Conservation (phyloP, 495 filamentous ascomycete genomes). For the Xylaria palmicola region DNA sequence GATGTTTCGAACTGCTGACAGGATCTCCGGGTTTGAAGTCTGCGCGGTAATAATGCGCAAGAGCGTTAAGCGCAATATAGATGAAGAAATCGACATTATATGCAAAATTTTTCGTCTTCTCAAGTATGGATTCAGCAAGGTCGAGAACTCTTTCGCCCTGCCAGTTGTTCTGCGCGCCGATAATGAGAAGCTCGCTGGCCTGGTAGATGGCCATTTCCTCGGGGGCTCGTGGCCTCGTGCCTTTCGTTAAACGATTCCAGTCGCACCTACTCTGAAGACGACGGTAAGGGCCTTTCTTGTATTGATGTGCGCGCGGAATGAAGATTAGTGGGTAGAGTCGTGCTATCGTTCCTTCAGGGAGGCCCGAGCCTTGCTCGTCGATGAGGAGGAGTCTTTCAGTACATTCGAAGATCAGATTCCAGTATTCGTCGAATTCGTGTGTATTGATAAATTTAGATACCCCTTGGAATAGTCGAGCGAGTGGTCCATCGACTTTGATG, state of each 20-base stretch:
- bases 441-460: constrained; percentile 30
- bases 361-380: constrained; percentile 28
- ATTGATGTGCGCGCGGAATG: constrained; percentile 31
- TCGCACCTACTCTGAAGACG: constrained; percentile 30
- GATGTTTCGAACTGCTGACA: constrained; percentile 17
- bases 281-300: constrained; percentile 25
- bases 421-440: constrained; percentile 32
- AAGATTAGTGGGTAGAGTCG: constrained; percentile 30
- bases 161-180: constrained; percentile 27
- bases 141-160: constrained; percentile 26
- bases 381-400: constrained; percentile 28
- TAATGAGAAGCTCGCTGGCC: constrained; percentile 28
- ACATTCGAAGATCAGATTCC: constrained; percentile 33
- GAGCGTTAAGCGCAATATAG: constrained; percentile 28
- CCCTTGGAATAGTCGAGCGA: constrained; percentile 28
- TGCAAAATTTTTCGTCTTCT: constrained; percentile 27
- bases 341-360: constrained; percentile 27
- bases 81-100: constrained; percentile 31
- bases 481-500: constrained; percentile 19
- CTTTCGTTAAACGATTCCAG: constrained; percentile 21
- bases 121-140: constrained; percentile 29
- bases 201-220: constrained; percentile 28
- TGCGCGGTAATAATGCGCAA: constrained; percentile 27
- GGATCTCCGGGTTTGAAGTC: constrained; percentile 20
- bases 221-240: constrained; percentile 27